Conservation (phyloP, 805 yeast genomes). For the Candida multigemmis region DNA sequence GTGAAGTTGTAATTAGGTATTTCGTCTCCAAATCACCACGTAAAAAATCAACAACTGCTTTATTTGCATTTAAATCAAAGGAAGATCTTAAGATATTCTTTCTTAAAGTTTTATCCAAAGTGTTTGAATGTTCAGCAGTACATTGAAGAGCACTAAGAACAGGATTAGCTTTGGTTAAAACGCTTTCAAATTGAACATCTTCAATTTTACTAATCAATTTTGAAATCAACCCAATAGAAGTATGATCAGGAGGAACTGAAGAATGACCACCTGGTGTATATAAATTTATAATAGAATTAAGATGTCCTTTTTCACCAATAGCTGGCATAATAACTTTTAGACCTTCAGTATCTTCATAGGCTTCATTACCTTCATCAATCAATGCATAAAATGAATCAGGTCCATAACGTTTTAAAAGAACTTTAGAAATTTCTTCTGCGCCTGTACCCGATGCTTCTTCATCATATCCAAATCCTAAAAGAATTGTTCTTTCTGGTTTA, state of each 20-base stretch:
- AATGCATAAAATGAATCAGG: constrained; percentile 33
- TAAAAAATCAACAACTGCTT: constrained; percentile 24
- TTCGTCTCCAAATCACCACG: constrained; percentile 14
- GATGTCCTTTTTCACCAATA: constrained; percentile 41
- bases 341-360: constrained; percentile 17
- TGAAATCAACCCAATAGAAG: constrained; percentile 39
- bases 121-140: constrained; percentile 33
- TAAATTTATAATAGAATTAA: constrained; percentile 31
- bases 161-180: constrained; percentile 35
- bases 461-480: constrained; percentile 43
- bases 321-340: constrained; percentile 34
- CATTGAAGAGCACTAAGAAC: constrained; percentile 35
- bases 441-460: constrained; percentile 39
- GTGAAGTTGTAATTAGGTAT: constrained; percentile 36
- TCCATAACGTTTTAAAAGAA: constrained; percentile 29
- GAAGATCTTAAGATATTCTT: constrained; percentile 30
- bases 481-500: constrained; percentile 32
- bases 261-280: constrained; percentile 45
- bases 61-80: constrained; percentile 25
- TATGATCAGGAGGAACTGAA: constrained; percentile 40
- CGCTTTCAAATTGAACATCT: constrained; percentile 21
- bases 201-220: constrained; percentile 32
- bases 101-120: constrained; percentile 21
- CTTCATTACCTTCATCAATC: constrained; percentile 33
- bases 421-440: constrained; percentile 23